These are phyloP conservation scores for Penicillium sp. DNA, from an alignment of 2,329 filamentous ascomycete genomes.

Conservation along the genomic window DNA sequence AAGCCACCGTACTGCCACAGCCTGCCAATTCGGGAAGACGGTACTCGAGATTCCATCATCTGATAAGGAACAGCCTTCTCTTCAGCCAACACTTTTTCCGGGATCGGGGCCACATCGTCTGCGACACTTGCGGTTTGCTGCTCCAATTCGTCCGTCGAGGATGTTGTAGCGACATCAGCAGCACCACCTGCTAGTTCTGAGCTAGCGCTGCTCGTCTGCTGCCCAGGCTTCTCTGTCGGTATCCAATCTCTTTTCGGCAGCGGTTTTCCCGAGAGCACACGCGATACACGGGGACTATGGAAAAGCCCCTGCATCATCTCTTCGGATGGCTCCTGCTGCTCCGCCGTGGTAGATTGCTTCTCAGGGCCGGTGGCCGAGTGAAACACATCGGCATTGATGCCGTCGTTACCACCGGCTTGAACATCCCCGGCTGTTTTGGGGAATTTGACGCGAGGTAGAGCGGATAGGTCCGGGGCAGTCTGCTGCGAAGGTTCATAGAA, in stretches of 20 bases:
- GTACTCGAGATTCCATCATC: slow-evolving; percentile 84
- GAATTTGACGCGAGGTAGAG: slow-evolving; percentile 55
- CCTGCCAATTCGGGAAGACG: slow-evolving; percentile 78
- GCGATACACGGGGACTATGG: slow-evolving; percentile 58
- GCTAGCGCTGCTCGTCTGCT: neutral
- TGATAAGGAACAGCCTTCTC: slow-evolving; percentile 54
- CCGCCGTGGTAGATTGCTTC: slow-evolving; percentile 24
- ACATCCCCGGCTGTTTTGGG: slow-evolving; percentile 51
- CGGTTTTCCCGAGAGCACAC: slow-evolving; percentile 51
- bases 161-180: too few relatives aligned
- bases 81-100: slow-evolving; percentile 18
- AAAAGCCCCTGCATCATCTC: slow-evolving; percentile 62
- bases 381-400: slow-evolving; percentile 57
- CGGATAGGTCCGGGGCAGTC: slow-evolving; percentile 49
- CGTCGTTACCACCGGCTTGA: slow-evolving; percentile 45
- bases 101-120: slow-evolving; percentile 37
- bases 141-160: slow-evolving; percentile 46
- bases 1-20: slow-evolving; percentile 94
- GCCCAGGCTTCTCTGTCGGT: slow-evolving; percentile 4
- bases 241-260: slow-evolving; percentile 19
- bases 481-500: slow-evolving; percentile 54
- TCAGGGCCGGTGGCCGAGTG: slow-evolving; percentile 38
- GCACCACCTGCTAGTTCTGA: too few relatives aligned
- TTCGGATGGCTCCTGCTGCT: slow-evolving; percentile 52
- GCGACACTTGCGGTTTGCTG: slow-evolving; percentile 49